Conservation (phyloP, 352 stramenopile genomes). For the Phytophthora aleatoria region DNA sequence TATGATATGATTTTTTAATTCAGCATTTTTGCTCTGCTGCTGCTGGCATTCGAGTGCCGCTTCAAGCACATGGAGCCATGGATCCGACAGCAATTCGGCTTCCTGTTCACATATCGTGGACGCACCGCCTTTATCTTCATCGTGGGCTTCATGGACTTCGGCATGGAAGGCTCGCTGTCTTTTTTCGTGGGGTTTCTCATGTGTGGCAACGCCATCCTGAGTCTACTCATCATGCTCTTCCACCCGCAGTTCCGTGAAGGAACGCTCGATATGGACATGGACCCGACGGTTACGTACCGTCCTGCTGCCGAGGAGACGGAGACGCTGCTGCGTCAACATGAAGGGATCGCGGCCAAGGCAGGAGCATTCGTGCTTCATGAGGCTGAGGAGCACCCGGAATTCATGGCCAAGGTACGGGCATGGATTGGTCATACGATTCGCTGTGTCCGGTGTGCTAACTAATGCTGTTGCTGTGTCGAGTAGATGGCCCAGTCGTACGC, state of each 20-base stretch:
- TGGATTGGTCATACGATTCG: not conserved
- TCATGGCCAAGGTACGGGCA: slow-evolving; percentile 59
- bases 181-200: slow-evolving; percentile 80
- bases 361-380: slow-evolving; percentile 71
- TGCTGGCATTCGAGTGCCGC: slow-evolving; percentile 87
- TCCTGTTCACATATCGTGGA: slow-evolving; percentile 88
- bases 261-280: slow-evolving; percentile 70
- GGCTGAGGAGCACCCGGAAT: slow-evolving; percentile 76
- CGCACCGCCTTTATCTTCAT: slow-evolving; percentile 86
- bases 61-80: slow-evolving; percentile 88
- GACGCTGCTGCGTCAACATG: slow-evolving; percentile 64
- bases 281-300: slow-evolving; percentile 76
- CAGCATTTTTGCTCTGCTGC: slow-evolving; percentile 83
- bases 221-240: slow-evolving; percentile 80
- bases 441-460: not conserved
- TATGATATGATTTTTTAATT: not conserved
- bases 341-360: slow-evolving; percentile 60
- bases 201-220: slow-evolving; percentile 78
- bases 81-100: slow-evolving; percentile 87
- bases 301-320: slow-evolving; percentile 68
- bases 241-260: slow-evolving; percentile 88
- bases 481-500: slow-evolving; percentile 56
- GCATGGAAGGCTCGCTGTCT: slow-evolving; percentile 75
- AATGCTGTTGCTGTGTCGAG: slow-evolving; percentile 9
- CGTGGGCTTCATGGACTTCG: slow-evolving; percentile 90